phyloP scores from a whole-genome alignment of 306 rosid genomes.

The Spatholobus suberectus region DNA sequence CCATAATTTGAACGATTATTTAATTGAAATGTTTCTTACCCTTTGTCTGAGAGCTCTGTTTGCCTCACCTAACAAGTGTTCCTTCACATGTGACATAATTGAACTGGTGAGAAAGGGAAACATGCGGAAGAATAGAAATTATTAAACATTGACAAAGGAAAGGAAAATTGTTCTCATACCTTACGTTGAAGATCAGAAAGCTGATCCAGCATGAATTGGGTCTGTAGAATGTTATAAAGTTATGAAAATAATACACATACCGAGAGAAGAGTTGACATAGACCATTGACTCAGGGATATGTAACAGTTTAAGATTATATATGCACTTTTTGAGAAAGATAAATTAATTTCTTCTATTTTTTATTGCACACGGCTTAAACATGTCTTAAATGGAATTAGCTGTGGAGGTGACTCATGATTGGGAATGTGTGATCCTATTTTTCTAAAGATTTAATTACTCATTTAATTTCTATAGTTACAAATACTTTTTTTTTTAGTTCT shows the following conservation, averaged over 20 bases:
- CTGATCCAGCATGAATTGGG: slow-evolving; percentile 86
- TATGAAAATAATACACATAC: neutral
- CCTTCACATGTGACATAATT: no score
- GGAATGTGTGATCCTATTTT: neutral
- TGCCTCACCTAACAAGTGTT: no score
- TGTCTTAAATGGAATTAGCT: neutral
- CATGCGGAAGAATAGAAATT: neutral
- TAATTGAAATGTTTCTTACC: slow-evolving; percentile 28
- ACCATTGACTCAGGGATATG: neutral
- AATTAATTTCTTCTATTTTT: neutral
- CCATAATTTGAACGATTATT: neutral
- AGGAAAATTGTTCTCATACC: slow-evolving; percentile 48
- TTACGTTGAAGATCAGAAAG: slow-evolving; percentile 79
- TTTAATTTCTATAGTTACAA: no score
- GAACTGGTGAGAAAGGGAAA: no score
- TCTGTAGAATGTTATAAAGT: slow-evolving; percentile 45
- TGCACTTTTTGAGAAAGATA: neutral
- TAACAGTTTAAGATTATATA: neutral
- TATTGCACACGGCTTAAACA: neutral
- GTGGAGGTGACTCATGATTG: neutral
- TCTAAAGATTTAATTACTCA: no score
- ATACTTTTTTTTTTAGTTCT: no score
- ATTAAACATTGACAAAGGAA: neutral
- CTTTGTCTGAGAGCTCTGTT: no score
- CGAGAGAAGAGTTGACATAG: neutral